Conservation (phyloP, 371 early-diverging fungal genomes). For the Blakeslea trispora region DNA sequence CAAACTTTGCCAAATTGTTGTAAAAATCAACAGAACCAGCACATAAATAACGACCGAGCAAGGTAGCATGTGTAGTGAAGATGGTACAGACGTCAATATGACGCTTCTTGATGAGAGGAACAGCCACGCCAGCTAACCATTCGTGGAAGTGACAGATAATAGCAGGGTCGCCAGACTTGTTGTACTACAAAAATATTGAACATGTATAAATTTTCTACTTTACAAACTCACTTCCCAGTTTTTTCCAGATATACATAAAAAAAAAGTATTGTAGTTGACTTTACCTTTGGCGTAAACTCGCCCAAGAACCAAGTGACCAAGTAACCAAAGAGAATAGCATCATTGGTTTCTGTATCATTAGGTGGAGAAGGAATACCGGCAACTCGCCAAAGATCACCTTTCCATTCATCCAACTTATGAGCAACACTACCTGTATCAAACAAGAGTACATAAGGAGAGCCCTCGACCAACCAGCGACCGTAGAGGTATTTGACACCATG, state of each 20-base stretch:
- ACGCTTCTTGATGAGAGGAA: constrained; percentile 86
- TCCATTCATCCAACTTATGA: constrained; percentile 89
- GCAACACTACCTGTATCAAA: constrained; percentile 83
- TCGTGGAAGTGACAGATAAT: constrained; percentile 97
- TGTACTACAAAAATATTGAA: too few relatives aligned
- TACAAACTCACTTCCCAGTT: constrained; percentile 30
- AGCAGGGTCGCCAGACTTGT: constrained; percentile 49
- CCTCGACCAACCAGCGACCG: constrained; percentile 97
- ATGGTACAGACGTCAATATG: constrained; percentile 89
- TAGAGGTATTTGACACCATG: constrained; percentile 81
- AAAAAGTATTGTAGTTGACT: too few relatives aligned
- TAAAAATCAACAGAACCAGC: constrained; percentile 96
- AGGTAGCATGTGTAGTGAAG: constrained; percentile 96
- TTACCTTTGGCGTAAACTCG: too few relatives aligned
- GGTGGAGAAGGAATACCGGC: constrained; percentile 92
- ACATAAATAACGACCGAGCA: constrained; percentile 95
- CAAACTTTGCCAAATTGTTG: constrained; percentile 89
- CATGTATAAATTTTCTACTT: constrained; percentile 64
- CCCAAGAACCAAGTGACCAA: constrained; percentile 92
- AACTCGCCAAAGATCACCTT: constrained; percentile 89
- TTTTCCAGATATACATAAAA: constrained; percentile 61
- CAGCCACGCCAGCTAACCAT: constrained; percentile 92
- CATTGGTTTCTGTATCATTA: constrained; percentile 90
- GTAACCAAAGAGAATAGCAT: constrained; percentile 93
- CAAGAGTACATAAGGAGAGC: constrained; percentile 89